Evolutionary conservation across 163 green algal genomes (phyloP), one percentile per base, ranked within the genome.

Genomic region (Scenedesmus sp.): DNA sequence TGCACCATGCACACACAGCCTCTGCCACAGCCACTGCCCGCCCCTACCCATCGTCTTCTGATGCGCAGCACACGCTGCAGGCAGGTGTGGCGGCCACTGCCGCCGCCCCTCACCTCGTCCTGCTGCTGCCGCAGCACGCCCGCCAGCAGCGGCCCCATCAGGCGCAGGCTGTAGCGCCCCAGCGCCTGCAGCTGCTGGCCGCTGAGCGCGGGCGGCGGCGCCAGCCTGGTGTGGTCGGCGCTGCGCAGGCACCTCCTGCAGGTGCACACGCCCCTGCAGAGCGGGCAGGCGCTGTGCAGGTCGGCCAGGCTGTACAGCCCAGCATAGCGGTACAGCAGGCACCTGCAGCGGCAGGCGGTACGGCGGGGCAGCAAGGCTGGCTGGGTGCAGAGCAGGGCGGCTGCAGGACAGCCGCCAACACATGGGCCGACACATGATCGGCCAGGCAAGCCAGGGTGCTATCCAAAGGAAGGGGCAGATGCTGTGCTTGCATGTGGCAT

Each of bases 221-320:
- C 68, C 85, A 89, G 37, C 40, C n/a, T 82, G 24, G n/a, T 33
- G n/a, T 76, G 35, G 44, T 88, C 65, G 37, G 59, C 61, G 33
- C 30, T 72, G 81, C 88, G 80, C 88, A 92, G 44, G 65, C 88
- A 92, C 1, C 33, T 78, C 35, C 88, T 53, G 88, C 88, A 92
- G 46, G 78, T 92, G 80, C 88, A 92, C 15, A 84, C 51, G 44
- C 88, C 88, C 13, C 80, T n/a, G 46, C 88, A 92, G 22, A 35
- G 7, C 42, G 88, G 88, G 56, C 88, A 92, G n/a, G 0, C 3
- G 13, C 7, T 6, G 56, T 88, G 59, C 30, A 92, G 88, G 0
- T 83, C 42, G 18, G n/a, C 13, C 26, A 92, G 59, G 59, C 35
- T 44, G 59, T 76, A 70, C 24, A 89, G 85, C 5, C 59, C 80